Base-by-base conservation (phyloP, 2,329 filamentous ascomycete genomes). In the Diaporthe vaccinii region DNA sequence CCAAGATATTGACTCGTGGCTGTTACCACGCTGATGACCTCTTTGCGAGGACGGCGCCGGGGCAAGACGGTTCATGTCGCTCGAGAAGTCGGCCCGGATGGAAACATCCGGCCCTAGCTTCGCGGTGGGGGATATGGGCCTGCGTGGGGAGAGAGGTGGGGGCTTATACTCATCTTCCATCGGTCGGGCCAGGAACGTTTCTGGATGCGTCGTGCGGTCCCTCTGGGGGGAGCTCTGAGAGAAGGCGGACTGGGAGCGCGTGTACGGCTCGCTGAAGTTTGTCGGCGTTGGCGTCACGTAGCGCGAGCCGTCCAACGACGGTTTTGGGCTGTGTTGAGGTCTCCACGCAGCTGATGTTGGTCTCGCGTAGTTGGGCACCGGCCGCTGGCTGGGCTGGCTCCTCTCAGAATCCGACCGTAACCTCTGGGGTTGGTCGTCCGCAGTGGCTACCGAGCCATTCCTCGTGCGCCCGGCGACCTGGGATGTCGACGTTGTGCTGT, bases 1-100 rank as follows among this genome's bases (percentile, higher is more conserved):
- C 96, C 96, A 98, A 0, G 95, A 98, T 71, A 94, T 95, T 6
- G 94, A 95, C 81, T 95, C 94, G 76, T 93, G 92, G 80, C 94
- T 96, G 15, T 90, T 88, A 34, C 91, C 92, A 76, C 91, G 85
- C 31, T 83, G 83, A 78, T 91, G 90, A 14, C 86, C 82, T 46
- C 78, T 53, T 78, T 17, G 76, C 46, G 4, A 78, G 62, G 12
- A 39, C 20, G 68, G 79, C 65, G 77, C 76, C 72, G 58, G 79
- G 61, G 67, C 75, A 74, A 80, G 75, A 70, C 78, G 80, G 78
- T 81, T 77, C 51, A 77, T 75, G 39, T 75, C 72, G 74, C 82
- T 77, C 53, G 82, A 83, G 75, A 85, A 83, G 77, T 86, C 83
- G 76, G 82, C 79, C 72, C 84, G 82, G 49, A 84, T 78, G 57